phyloP scores from a whole-genome alignment of 2,329 filamentous ascomycete species.

The Pestalotiopsis sp. region DNA sequence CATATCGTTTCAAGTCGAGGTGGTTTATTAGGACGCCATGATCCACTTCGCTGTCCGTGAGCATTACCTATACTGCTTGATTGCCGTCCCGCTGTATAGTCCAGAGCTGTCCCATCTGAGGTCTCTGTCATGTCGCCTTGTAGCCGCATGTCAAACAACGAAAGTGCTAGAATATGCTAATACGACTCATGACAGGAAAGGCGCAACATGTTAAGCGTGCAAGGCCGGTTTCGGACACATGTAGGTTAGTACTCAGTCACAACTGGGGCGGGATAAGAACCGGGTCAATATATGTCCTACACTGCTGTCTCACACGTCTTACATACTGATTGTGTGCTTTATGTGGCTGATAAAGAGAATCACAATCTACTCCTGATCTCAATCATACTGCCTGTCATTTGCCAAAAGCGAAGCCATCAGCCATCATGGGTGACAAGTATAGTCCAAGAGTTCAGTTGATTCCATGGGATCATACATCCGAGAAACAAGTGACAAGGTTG shows the following conservation, averaged over 20 bases:
- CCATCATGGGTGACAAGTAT: neutral
- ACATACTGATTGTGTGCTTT: neutral
- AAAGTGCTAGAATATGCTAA: neutral
- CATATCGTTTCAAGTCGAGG: too few relatives aligned
- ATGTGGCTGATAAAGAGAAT: neutral
- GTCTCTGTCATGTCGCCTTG: neutral
- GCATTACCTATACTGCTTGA: neutral
- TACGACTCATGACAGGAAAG: neutral
- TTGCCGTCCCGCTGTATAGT: neutral
- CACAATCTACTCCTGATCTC: neutral
- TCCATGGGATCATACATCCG: slow-evolving; percentile 44
- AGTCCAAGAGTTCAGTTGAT: slow-evolving; percentile 30
- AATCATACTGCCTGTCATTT: neutral
- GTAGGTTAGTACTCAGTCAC: neutral
- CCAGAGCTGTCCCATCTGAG: too few relatives aligned
- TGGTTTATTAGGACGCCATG: too few relatives aligned
- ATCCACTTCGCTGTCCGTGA: too few relatives aligned
- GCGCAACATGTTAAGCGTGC: neutral
- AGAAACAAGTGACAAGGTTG: slow-evolving; percentile 41
- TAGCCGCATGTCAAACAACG: neutral
- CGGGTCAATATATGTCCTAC: neutral
- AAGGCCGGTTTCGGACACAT: neutral
- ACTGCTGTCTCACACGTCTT: neutral
- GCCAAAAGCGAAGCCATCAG: neutral
- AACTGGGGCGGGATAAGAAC: neutral